Evolutionary conservation across 2,329 filamentous ascomycete genomes (phyloP), one percentile per base, ranked within the genome.

Genomic region (Diplodia sapinea): DNA sequence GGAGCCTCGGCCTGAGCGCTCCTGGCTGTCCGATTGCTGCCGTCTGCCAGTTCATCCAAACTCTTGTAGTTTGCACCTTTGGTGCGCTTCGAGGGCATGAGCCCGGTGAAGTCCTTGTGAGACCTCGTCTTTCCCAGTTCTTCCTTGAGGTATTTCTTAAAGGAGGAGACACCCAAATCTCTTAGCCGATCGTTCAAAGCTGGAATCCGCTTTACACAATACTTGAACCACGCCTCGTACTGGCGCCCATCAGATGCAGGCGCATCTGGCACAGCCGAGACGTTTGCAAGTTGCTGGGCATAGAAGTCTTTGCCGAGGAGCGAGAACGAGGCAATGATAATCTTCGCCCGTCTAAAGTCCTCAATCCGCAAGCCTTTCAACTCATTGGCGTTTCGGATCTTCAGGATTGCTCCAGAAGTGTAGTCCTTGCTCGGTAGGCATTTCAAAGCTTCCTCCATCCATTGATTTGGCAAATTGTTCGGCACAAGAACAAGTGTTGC

Each of bases 401-500:
- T 69, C 1, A 87, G 55, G 3, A 88, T 76, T 2, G 77, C 78
- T 71, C 82, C 82, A 6, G 40, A 26, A 0, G 71, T 70, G 23
- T 72, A 74, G 8, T 70, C 61, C 4, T 74, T 74, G 0, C 66
- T 70, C 3, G 76, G 79, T 3, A 86, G 73, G 72, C 85, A 88
- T 62, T 85, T 85, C 2, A 71, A 57, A 15, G 87, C 82, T 69
- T 91, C 88, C 0, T 75, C 72, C 9, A 73, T 72, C 89, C 89
- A 91, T 72, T 91, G 89, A 6, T 79, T 72, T 1, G 84, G 76
- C 5, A 91, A 78, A 59, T 85, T 83, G 0, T 74, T 69, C 0
- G 88, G 88, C 7, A 86, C 85, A 0, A 91, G 74, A 33, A 90
- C 83, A 2, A 91, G 73, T 0, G 88, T 90, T 4, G 87, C 88